Evolutionary conservation across 2,329 filamentous ascomycete species (phyloP).

Genomic region (Scedosporium boydii): DNA sequence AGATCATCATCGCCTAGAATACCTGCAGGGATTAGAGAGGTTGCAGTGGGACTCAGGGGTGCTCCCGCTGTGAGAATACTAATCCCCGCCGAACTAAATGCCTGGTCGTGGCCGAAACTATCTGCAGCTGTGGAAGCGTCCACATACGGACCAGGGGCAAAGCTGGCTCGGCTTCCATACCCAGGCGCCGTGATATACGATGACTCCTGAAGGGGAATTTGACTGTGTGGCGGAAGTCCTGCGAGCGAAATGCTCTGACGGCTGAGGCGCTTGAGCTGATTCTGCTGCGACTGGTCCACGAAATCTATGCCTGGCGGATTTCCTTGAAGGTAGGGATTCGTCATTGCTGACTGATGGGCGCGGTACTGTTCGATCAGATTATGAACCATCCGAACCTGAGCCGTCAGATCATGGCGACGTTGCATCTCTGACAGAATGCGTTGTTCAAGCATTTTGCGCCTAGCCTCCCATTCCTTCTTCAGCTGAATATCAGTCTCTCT

Average conservation of each 20-base stretch:
- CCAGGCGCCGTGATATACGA: conserved; percentile 41
- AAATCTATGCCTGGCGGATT: conserved; percentile 38
- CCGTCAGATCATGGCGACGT: neutral
- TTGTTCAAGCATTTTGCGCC: conserved; percentile 43
- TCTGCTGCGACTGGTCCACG: conserved; percentile 24
- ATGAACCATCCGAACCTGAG: neutral
- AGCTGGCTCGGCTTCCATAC: conserved; percentile 38
- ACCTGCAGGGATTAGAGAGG: conserved; percentile 61
- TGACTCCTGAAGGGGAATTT: conserved; percentile 28
- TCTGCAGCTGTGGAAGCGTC: conserved; percentile 24
- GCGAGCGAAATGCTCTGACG: conserved; percentile 37
- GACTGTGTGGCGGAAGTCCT: conserved; percentile 30
- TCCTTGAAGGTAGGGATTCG: conserved; percentile 32
- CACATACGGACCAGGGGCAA: conserved; percentile 44
- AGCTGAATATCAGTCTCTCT: conserved; percentile 40
- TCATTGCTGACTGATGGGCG: neutral
- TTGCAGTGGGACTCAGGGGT: conserved; percentile 68
- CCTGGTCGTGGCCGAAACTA: conserved; percentile 18
- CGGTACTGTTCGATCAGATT: conserved; percentile 4
- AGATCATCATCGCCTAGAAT: conserved; percentile 58
- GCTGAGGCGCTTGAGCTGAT: conserved; percentile 37
- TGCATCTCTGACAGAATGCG: conserved; percentile 33
- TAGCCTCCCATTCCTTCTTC: conserved; percentile 45
- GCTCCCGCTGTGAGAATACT: conserved; percentile 53
- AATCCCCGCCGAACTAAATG: conserved; percentile 52